Base-by-base conservation (phyloP, 2,329 filamentous ascomycete genomes). In the Hymenoscyphus repandus region DNA sequence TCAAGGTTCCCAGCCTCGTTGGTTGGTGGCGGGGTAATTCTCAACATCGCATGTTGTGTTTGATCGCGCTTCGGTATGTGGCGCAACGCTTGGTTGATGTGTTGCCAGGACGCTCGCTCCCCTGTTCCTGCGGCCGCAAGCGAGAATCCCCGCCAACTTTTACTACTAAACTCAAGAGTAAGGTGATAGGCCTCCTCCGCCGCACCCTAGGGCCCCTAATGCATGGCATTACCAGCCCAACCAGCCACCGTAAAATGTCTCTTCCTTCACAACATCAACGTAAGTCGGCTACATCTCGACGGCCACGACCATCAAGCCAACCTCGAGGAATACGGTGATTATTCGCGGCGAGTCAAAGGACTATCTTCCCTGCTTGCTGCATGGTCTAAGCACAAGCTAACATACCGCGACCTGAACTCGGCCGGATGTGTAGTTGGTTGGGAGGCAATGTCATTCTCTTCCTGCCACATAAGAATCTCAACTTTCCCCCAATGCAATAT, bases 391-490 rank as follows among this genome's bases (percentile, higher is more conserved):
- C 22, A 4, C 22, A 27, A 27, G 22, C 22, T 27, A 27, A 7
- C 7, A 27, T 7, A 7, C n/a, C 3, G 17, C 13, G 22, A 13
- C 18, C 30, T 10, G 22, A 43, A 27, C 38, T 47, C 40, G 22
- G 43, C 50, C 47, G 32, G 38, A 27, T 33, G 3, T 22, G 22
- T 17, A 39, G 18, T 30, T 15, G 17, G 30, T 30, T 39, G 22
- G 9, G 18, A 42, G 17, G 27, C 7, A 10, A 18, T 47, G 18
- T 47, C 40, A 42, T 15, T 3, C n/a, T 7, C 42, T 50, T 45
- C 40, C 32, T 53, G 40, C 34, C 45, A 46, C 49, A 55, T 56
- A 58, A 61, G 57, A 58, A 48, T 45, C 55, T 47, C 38, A 46
- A 47, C 54, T 54, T 55, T 53, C 55, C 52, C 30, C 52, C 47